A percentile compares a stretch with the other conserved stretches of the same genome.
Evolutionary conservation across 2,329 filamentous ascomycete genomes (phyloP).

Genomic region (Rhytidhysteron rufulum): DNA sequence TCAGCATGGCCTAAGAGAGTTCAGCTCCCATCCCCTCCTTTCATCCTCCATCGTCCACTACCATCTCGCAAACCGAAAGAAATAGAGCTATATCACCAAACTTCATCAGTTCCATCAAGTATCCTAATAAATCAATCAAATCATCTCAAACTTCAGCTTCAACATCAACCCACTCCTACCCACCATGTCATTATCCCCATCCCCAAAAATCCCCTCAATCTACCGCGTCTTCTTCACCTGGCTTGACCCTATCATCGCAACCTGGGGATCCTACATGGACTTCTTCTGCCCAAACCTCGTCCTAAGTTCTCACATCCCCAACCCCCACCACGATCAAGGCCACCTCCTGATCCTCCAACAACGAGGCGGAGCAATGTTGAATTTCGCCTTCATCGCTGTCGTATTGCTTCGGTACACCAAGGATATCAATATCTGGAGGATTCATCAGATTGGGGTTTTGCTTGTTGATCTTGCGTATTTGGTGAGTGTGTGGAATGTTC

Average conservation of each 20-base stretch:
- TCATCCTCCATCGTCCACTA: too few species aligned
- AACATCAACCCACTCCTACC: too few species aligned
- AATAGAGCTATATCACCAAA: too few species aligned
- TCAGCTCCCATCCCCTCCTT: too few species aligned
- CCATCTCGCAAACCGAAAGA: too few species aligned
- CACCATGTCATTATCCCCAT: too few species aligned
- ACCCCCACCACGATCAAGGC: constrained; percentile 14
- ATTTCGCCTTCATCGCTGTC: constrained; percentile 23
- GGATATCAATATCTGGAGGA: constrained; percentile 19
- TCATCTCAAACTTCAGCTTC: too few species aligned
- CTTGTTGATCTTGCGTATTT: constrained; percentile 21
- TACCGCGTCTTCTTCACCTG: constrained; percentile 25
- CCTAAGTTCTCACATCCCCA: constrained; percentile 16
- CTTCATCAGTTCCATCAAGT: too few species aligned
- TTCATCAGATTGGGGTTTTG: constrained; percentile 17
- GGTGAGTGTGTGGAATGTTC: constrained; percentile 13
- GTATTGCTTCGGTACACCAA: constrained; percentile 20
- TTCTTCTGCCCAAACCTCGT: constrained; percentile 18
- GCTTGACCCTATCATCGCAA: constrained; percentile 22
- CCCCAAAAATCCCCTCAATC: constrained; percentile 14
- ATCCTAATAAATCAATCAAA: too few species aligned
- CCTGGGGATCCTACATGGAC: constrained; percentile 25
- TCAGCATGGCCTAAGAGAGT: too few species aligned
- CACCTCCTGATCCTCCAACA: constrained; percentile 24
- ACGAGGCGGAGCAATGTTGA: constrained; percentile 23